A percentile compares a stretch with the other conserved stretches of the same genome.
Evolutionary conservation across 2,329 filamentous ascomycete species (phyloP).

Genomic region (Plectosphaerella cucumerina): DNA sequence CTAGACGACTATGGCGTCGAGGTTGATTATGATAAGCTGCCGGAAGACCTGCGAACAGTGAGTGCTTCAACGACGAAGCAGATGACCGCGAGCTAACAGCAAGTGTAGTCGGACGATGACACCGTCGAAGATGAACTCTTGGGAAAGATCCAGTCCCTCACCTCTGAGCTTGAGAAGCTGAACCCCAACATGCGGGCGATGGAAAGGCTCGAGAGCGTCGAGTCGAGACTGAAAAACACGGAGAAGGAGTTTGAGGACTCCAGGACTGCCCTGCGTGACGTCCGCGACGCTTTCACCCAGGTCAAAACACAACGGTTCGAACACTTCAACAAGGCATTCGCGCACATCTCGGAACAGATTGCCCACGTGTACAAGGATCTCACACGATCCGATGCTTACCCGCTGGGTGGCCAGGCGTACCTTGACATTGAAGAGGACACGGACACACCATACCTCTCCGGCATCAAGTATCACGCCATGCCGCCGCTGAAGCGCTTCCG

Average conservation of each 20-base stretch:
- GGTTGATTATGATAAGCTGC: slow-evolving; percentile 77
- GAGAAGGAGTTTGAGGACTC: slow-evolving; percentile 89
- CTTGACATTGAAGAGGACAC: slow-evolving; percentile 90
- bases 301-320: slow-evolving; percentile 81
- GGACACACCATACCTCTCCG: slow-evolving; percentile 92
- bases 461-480: slow-evolving; percentile 99
- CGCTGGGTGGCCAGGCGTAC: slow-evolving; percentile 83
- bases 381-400: slow-evolving; percentile 85
- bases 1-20: slow-evolving; percentile 90
- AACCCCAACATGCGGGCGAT: slow-evolving; percentile 96
- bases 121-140: slow-evolving; percentile 71
- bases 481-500: slow-evolving; percentile 96
- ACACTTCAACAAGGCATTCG: slow-evolving; percentile 92
- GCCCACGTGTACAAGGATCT: slow-evolving; percentile 91
- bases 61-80: slow-evolving; percentile 22
- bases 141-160: slow-evolving; percentile 71
- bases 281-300: slow-evolving; percentile 78
- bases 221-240: slow-evolving; percentile 74
- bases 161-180: slow-evolving; percentile 82
- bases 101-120: slow-evolving; percentile 58
- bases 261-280: slow-evolving; percentile 65
- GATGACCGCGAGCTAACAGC: slow-evolving; percentile 21
- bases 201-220: slow-evolving; percentile 83
- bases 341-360: slow-evolving; percentile 93
- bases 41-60: slow-evolving; percentile 77